Evolutionary conservation across 495 filamentous ascomycete species (phyloP).

Genomic region (Chlorociboria aeruginascens): DNA sequence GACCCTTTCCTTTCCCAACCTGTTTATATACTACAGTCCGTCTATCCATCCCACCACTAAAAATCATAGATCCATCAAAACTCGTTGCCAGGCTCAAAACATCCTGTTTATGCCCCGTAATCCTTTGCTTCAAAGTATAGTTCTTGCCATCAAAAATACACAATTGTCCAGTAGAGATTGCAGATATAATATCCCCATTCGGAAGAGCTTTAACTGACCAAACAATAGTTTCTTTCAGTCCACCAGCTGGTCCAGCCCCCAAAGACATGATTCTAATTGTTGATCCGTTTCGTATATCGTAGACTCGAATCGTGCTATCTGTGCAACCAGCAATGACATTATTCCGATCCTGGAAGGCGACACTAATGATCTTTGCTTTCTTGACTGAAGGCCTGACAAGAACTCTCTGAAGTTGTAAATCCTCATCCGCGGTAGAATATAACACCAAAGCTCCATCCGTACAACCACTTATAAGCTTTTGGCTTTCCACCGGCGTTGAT

Average conservation of each 20-base stretch:
- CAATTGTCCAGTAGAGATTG: slow-evolving; percentile 86
- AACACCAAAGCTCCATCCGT: slow-evolving; percentile 83
- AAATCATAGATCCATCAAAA: slow-evolving; percentile 67
- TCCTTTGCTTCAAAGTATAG: slow-evolving; percentile 72
- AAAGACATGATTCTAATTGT: slow-evolving; percentile 71
- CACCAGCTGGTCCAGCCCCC: slow-evolving; percentile 60
- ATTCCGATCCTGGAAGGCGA: slow-evolving; percentile 76
- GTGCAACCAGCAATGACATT: slow-evolving; percentile 81
- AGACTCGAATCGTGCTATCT: slow-evolving; percentile 82
- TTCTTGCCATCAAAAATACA: slow-evolving; percentile 89
- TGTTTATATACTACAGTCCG: slow-evolving; percentile 69
- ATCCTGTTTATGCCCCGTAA: slow-evolving; percentile 82
- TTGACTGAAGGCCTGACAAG: slow-evolving; percentile 64
- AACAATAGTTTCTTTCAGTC: slow-evolving; percentile 74
- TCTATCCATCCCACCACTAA: slow-evolving; percentile 86
- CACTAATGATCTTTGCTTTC: slow-evolving; percentile 74
- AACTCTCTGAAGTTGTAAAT: slow-evolving; percentile 58
- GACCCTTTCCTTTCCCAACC: slow-evolving; percentile 40
- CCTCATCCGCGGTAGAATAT: slow-evolving; percentile 70
- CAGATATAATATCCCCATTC: slow-evolving; percentile 84
- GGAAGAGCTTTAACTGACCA: slow-evolving; percentile 84
- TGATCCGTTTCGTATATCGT: slow-evolving; percentile 68
- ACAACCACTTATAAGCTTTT: slow-evolving; percentile 79
- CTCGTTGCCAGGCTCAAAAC: slow-evolving; percentile 72
- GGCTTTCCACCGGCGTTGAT: slow-evolving; percentile 27